A percentile compares a stretch with the other conserved stretches of the same genome.
phyloP scores from a whole-genome alignment of 2,329 filamentous ascomycete genomes.

The Tolypocladium sp. region DNA sequence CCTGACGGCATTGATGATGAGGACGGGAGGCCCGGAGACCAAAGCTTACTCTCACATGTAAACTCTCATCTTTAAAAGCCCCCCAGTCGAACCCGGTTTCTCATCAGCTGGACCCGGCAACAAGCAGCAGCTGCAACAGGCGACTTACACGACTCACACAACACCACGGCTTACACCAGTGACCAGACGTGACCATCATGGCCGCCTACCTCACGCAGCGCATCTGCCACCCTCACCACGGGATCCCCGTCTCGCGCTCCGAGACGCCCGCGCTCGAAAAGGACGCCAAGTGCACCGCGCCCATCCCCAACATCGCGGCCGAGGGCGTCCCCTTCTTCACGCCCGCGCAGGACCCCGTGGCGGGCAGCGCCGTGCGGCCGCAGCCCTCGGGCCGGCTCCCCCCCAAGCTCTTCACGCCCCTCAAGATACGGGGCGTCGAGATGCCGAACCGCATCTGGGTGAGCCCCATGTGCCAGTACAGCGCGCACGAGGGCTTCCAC shows the following conservation, averaged over 20 bases:
- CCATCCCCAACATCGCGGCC: constrained; percentile 15
- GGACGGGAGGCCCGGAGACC: neutral
- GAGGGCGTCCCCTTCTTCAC: constrained; percentile 36
- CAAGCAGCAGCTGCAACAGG: neutral
- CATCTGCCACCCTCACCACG: constrained; percentile 16
- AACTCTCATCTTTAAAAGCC: neutral
- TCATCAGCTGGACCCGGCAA: neutral
- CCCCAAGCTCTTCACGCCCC: constrained; percentile 39
- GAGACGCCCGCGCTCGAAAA: constrained; percentile 12
- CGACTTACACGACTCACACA: neutral
- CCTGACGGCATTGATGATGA: neutral
- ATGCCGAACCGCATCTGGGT: constrained; percentile 38
- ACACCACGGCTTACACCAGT: neutral
- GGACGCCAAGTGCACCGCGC: constrained; percentile 10
- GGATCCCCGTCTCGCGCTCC: constrained; percentile 14
- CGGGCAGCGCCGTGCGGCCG: constrained; percentile 31
- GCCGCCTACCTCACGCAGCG: constrained; percentile 16
- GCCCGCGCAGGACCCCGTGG: constrained; percentile 32
- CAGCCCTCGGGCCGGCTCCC: constrained; percentile 39
- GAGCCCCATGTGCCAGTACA: constrained; percentile 39
- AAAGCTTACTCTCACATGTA: neutral
- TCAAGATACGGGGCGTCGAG: constrained; percentile 33
- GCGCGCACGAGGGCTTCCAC: constrained; percentile 44
- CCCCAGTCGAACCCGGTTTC: neutral
- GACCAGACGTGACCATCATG: constrained; percentile 6